Conservation (phyloP, 1,284 basidiomycete genomes). For the Athelia psychrophila region DNA sequence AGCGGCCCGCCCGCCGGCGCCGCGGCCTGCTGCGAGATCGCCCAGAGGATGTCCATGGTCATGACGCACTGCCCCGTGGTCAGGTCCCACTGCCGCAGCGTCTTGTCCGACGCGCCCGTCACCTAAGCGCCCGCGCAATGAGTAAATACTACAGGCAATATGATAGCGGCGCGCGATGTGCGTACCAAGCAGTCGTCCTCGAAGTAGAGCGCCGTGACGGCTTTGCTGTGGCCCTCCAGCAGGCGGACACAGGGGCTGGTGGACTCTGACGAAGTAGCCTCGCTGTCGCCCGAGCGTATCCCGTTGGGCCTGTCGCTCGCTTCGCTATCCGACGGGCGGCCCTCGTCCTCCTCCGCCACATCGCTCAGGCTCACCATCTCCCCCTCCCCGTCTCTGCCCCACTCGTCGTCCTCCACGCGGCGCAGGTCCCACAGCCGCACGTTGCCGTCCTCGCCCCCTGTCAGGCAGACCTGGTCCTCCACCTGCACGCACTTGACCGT, state of each 20-base stretch:
- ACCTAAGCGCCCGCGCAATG: conserved; percentile 72
- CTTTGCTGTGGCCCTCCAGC: conserved; percentile 90
- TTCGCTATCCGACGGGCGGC: conserved; percentile 27
- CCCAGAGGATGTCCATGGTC: conserved; percentile 99
- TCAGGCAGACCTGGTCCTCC: conserved; percentile 89
- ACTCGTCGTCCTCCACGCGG: conserved; percentile 74
- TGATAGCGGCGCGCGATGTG: background rate
- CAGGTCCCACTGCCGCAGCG: conserved; percentile 97
- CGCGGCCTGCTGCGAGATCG: conserved; percentile 89
- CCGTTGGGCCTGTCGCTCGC: conserved; percentile 31
- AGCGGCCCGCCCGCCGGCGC: conserved; percentile 37
- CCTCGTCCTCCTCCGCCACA: conserved; percentile 60
- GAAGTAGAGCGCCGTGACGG: conserved; percentile 92
- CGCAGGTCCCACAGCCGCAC: conserved; percentile 89
- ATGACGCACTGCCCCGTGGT: conserved; percentile 96
- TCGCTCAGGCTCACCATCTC: conserved; percentile 53
- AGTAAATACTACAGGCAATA: conserved; percentile 9
- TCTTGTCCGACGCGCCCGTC: conserved; percentile 97
- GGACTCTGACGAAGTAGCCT: conserved; percentile 22
- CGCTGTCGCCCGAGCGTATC: conserved; percentile 28
- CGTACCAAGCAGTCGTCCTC: conserved; percentile 89
- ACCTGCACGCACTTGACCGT: conserved; percentile 91
- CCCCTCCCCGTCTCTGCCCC: conserved; percentile 47
- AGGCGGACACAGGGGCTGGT: conserved; percentile 67
- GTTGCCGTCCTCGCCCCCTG: conserved; percentile 85